Percentiles rank a stretch among this genome's conserved stretches.
Evolutionary conservation across 768 basidiomycete genomes (phyloP).

Genomic region (Suillus occidentalis): DNA sequence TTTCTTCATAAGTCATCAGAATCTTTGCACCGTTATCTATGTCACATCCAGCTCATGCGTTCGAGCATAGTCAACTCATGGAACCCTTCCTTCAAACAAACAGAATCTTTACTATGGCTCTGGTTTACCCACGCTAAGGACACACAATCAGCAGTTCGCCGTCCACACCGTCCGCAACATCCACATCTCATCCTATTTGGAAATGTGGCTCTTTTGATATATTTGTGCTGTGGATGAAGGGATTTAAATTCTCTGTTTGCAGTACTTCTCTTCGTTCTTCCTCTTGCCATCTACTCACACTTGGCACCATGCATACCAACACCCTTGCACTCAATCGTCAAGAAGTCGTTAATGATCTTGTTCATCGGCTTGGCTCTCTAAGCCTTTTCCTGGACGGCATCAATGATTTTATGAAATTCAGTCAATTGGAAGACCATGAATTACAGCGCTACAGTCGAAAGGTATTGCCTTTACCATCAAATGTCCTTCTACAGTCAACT

Average conservation of each 20-base stretch:
- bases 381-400: too few relatives aligned
- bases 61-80: not conserved
- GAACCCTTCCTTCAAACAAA: not conserved
- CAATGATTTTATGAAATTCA: conserved; percentile 15
- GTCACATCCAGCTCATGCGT: not conserved
- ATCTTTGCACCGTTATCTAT: not conserved
- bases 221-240: not conserved
- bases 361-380: too few relatives aligned
- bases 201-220: too few relatives aligned
- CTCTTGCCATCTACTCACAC: too few relatives aligned
- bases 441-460: conserved; percentile 29
- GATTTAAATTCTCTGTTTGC: conserved; percentile 19
- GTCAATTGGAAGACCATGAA: conserved; percentile 17
- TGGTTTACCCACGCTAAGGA: too few relatives aligned
- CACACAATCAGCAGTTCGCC: too few relatives aligned
- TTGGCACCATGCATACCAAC: too few relatives aligned
- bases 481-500: conserved; percentile 10
- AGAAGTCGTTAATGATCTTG: too few relatives aligned
- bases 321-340: too few relatives aligned
- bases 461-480: conserved; percentile 11
- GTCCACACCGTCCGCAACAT: too few relatives aligned
- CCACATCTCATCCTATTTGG: too few relatives aligned
- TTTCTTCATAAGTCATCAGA: not conserved
- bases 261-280: conserved; percentile 10
- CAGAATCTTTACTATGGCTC: not conserved